Base-by-base conservation (phyloP, 192 early-diverging fungal species). In the Linnemannia exigua region DNA sequence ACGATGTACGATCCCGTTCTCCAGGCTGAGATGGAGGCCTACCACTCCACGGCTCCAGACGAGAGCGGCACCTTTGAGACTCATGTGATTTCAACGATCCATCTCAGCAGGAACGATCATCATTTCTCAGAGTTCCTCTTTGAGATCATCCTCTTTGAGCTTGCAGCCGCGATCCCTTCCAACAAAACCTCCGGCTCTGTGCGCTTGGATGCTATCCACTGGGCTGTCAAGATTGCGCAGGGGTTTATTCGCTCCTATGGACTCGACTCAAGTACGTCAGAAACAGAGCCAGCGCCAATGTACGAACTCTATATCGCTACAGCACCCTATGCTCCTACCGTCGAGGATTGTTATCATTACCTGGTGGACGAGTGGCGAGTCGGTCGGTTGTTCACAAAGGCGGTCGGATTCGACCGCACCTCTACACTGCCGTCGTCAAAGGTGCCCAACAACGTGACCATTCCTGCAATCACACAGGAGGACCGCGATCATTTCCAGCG, bases 111-210 rank as follows among this genome's bases (percentile, higher is more conserved):
- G 76, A 75, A 84, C 33, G 82, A 84, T 46, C 28, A 61, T 15
- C 72, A 84, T 38, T 84, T 84, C 50, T 46, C 76, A 67, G 76
- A 84, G 11, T 75, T 84, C 44, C 76, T 84, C 44, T 84, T 84
- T 63, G 82, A 84, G 67, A 84, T 84, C 47, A 46, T 84, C 44
- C 82, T 84, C 33, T 84, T 70, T 35, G 82, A 84, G 48, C 38
- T 77, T 11, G 81, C 81, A 11, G 75, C 67, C 1, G 17, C 70
- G 14, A 83, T 77, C 16, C 70, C 54, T 7, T 5, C 41, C 14
- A 16, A 28, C 67, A 83, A 69, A 36, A 25, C 70, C 35, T 67
- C 70, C 25, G n/a, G 35, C 20, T 22, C 33, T 1, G 50, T 83
- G 17, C 37, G 66, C 2, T 37, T 83, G 28, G 76, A 77, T 0